phyloP scores from a whole-genome alignment of 768 basidiomycete genomes.

The Xerocomellus dryophilus region DNA sequence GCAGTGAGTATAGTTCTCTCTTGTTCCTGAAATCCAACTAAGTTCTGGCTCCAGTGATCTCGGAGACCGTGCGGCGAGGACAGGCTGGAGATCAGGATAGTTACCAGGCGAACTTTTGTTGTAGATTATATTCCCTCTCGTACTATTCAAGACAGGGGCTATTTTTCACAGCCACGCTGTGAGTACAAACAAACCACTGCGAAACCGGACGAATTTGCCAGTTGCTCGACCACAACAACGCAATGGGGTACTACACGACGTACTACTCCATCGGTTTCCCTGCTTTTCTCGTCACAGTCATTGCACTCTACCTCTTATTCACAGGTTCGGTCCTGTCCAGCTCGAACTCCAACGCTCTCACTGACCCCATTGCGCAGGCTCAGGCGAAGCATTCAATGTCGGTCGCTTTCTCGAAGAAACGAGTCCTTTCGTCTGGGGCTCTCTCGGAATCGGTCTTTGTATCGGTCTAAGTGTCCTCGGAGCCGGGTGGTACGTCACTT shows the following conservation, averaged over 20 bases:
- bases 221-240: background rate
- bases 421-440: constrained; percentile 90
- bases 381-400: constrained; percentile 90
- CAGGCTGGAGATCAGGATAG: constrained; percentile 11
- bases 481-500: constrained; percentile 79
- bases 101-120: background rate
- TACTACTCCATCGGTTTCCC: constrained; percentile 74
- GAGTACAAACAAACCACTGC: constrained; percentile 7
- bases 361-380: constrained; percentile 44
- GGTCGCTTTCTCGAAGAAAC: constrained; percentile 93
- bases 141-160: background rate
- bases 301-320: constrained; percentile 86
- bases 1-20: constrained; percentile 38
- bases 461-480: constrained; percentile 92
- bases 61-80: constrained; percentile 9
- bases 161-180: background rate
- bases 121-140: background rate
- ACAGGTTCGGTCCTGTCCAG: constrained; percentile 55
- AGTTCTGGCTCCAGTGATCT: constrained; percentile 15
- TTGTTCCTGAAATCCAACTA: background rate
- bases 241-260: constrained; percentile 30
- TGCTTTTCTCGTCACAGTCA: constrained; percentile 55
- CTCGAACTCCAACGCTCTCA: background rate
- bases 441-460: constrained; percentile 87
- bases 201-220: background rate